A percentile compares a stretch with the other conserved stretches of the same genome.
Conservation (phyloP, 306 rosid genomes). For the Cucurbita argyrosperma region DNA sequence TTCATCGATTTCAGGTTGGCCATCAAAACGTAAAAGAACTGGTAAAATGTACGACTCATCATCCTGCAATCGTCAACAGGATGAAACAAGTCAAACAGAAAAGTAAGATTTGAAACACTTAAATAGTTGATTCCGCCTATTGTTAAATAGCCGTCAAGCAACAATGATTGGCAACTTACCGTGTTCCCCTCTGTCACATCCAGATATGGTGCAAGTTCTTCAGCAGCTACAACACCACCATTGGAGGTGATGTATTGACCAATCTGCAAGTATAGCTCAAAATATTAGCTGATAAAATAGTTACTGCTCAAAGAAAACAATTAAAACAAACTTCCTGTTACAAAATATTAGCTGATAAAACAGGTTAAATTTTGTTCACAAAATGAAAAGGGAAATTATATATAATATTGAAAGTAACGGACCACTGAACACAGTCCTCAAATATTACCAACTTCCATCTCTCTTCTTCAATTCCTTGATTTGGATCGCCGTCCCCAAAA, state of each 20-base stretch:
- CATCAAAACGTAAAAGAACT: constrained; percentile 82
- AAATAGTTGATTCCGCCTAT: background rate
- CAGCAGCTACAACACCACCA: constrained; percentile 92
- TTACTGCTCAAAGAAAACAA: background rate
- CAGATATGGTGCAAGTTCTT: constrained; percentile 94
- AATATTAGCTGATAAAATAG: background rate
- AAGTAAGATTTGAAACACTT: background rate
- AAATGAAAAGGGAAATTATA: constrained; percentile 3
- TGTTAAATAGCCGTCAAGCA: background rate
- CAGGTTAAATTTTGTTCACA: background rate
- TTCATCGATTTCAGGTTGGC: constrained; percentile 90
- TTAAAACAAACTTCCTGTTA: no score
- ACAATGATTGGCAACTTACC: constrained; percentile 22
- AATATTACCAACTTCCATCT: constrained; percentile 99
- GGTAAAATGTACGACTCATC: constrained; percentile 90
- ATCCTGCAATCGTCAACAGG: constrained; percentile 46
- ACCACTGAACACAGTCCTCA: constrained; percentile 79
- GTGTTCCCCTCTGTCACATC: constrained; percentile 32
- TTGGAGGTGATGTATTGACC: constrained; percentile 87
- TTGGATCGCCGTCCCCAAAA: constrained; percentile 98
- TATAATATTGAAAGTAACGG: constrained; percentile 49
- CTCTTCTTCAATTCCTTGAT: constrained; percentile 99
- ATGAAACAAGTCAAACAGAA: constrained; percentile 14
- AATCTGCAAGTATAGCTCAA: constrained; percentile 38
- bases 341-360: no score